Base-by-base conservation (phyloP, 768 basidiomycete species). In the Xanthoconium stramineum region DNA sequence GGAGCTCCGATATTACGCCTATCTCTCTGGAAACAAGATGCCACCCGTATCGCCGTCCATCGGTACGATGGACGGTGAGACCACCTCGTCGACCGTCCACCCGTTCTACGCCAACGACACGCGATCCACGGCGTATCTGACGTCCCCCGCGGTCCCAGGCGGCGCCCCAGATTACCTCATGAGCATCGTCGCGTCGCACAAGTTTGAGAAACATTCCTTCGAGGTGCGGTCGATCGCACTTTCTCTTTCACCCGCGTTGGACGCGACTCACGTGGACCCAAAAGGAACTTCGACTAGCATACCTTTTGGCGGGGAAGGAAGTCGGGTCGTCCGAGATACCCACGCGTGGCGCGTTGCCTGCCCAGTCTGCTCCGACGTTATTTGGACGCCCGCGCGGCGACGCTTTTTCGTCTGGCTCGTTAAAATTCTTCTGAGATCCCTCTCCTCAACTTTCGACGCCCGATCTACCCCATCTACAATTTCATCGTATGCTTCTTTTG, bases 251-350 rank as follows among this genome's bases (percentile, higher is more conserved):
- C 45, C n/a, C 14, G 11, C 12, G 15, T 6, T 13, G 15, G 32
- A 33, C 32, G 10, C 15, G 32, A 33, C 45, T 46, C 45, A 46
- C 30, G 45, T 33, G 17, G 12, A 19, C 19, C 24, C 37, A 50
- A 19, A 17, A 83, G 82, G 82, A 83, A 69, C 75, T 83, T 39
- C 80, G 80, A 44, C 60, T 83, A 45, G 80, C 80, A 0, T 78
- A 59, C 53, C 56, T 74, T 35, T 65, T 71, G n/a, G 69, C 72
- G 39, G 72, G 76, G 0, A 76, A 77, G 38, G 78, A 81, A 57
- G 71, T 81, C 47, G 75, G 73, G 5, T 83, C 82, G 3, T 66
- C 69, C 1, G 69, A 72, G 58, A 69, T 70, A 56, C 62, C 68
- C 30, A 56, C 62, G 1, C 67, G 66, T 4, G 67, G 63, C 11